phyloP scores from a whole-genome alignment of 257 asterid species.

The Coffea eugenioides region DNA sequence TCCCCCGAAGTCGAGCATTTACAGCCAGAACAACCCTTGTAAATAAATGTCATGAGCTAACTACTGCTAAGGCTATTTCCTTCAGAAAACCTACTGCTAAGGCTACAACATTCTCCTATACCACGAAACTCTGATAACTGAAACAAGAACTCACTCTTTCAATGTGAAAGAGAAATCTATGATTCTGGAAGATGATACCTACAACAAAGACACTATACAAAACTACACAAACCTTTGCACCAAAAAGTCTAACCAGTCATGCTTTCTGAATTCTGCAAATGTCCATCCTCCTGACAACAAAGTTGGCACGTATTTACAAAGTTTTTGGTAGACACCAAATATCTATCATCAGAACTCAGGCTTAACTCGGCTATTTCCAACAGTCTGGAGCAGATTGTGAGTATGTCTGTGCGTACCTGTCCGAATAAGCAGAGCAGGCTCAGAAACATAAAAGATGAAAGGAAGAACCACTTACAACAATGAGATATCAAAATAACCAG shows the following conservation, averaged over 20 bases:
- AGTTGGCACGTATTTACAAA: slow-evolving; percentile 27
- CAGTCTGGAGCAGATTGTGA: slow-evolving; percentile 50
- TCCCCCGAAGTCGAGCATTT: too few relatives aligned
- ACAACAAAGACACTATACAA: background rate
- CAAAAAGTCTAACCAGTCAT: background rate
- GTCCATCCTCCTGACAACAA: background rate
- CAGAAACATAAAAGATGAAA: slow-evolving; percentile 5
- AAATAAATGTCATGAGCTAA: too few relatives aligned
- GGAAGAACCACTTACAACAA: background rate
- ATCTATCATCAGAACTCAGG: slow-evolving; percentile 44
- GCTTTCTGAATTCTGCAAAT: background rate
- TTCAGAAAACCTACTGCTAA: too few relatives aligned
- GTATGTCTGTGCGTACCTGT: slow-evolving; percentile 44
- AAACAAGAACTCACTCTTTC: background rate
- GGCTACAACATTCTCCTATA: background rate
- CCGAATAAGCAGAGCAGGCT: slow-evolving; percentile 10
- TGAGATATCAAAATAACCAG: background rate
- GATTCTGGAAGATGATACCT: background rate
- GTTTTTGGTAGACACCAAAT: slow-evolving; percentile 52
- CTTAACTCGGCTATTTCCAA: slow-evolving; percentile 64
- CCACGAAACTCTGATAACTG: background rate
- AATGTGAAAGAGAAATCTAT: too few relatives aligned
- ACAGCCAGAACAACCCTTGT: background rate
- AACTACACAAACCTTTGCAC: background rate
- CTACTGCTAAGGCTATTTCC: background rate